phyloP scores from a whole-genome alignment of 495 filamentous ascomycete species.

The Daldinia vernicosa region DNA sequence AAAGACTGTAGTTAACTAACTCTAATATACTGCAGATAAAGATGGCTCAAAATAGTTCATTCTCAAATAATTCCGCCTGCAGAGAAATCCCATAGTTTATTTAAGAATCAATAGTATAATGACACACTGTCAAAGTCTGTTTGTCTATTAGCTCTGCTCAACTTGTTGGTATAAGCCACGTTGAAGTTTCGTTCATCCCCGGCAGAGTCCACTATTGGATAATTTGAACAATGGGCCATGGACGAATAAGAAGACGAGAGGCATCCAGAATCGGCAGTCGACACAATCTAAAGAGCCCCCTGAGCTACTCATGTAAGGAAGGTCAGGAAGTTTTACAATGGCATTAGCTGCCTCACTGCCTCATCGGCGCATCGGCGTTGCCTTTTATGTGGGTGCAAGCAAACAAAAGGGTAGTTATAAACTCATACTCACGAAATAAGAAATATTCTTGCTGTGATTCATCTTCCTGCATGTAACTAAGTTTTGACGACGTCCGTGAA shows the following conservation, averaged over 20 bases:
- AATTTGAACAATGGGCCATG: not conserved
- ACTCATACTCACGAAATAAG: not conserved
- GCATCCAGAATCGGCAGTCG: conserved; percentile 11
- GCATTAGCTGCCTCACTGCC: conserved; percentile 12
- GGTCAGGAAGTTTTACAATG: not conserved
- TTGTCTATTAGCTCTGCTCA: not conserved
- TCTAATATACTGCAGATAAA: too few species aligned
- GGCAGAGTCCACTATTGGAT: not conserved
- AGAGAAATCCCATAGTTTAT: too few species aligned
- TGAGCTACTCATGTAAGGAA: conserved; percentile 6
- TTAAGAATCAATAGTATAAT: not conserved
- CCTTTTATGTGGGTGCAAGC: not conserved
- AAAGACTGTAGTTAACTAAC: too few species aligned
- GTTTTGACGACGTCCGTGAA: not conserved
- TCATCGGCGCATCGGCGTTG: not conserved
- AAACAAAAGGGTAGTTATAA: conserved; percentile 4
- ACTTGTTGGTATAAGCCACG: conserved; percentile 22
- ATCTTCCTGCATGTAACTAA: not conserved
- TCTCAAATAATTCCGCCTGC: too few species aligned
- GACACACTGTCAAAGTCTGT: not conserved
- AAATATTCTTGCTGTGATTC: not conserved
- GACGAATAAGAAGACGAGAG: conserved; percentile 2
- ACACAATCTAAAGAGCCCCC: not conserved
- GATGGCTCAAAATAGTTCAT: too few species aligned
- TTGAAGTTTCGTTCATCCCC: conserved; percentile 1